phyloP scores from a whole-genome alignment of 2,329 filamentous ascomycete species.

The Aspergillus alliaceus region DNA sequence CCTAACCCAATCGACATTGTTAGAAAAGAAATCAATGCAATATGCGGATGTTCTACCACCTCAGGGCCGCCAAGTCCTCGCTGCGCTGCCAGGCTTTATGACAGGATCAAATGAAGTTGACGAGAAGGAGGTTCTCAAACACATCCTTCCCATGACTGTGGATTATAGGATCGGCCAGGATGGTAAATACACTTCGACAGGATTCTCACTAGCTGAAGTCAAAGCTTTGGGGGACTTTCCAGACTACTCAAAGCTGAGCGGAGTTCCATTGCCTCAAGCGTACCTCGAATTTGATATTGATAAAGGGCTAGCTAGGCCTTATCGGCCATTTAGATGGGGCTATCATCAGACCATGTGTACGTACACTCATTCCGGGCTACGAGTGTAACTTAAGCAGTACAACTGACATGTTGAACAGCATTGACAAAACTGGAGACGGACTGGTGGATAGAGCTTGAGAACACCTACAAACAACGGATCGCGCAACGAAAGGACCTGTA shows the following conservation, averaged over 20 bases:
- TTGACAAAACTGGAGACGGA: slow-evolving; percentile 75
- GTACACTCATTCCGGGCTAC: slow-evolving; percentile 31
- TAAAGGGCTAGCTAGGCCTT: slow-evolving; percentile 70
- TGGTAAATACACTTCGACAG: slow-evolving; percentile 61
- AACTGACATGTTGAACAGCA: slow-evolving; percentile 49
- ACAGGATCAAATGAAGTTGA: slow-evolving; percentile 25
- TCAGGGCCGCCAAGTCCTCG: slow-evolving; percentile 49
- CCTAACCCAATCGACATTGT: slow-evolving; percentile 55
- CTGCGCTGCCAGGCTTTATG: slow-evolving; percentile 23
- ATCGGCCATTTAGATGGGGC: slow-evolving; percentile 77
- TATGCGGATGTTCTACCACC: slow-evolving; percentile 56
- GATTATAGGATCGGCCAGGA: slow-evolving; percentile 39
- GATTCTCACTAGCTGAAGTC: slow-evolving; percentile 70
- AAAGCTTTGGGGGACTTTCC: slow-evolving; percentile 73
- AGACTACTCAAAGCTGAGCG: slow-evolving; percentile 72
- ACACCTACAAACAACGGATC: slow-evolving; percentile 67
- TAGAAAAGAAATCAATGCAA: slow-evolving; percentile 45
- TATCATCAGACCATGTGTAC: slow-evolving; percentile 92
- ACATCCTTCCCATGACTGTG: slow-evolving; percentile 41
- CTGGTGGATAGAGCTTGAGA: slow-evolving; percentile 88
- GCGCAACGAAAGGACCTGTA: slow-evolving; percentile 67
- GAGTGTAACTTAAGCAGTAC: not conserved
- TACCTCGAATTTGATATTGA: slow-evolving; percentile 67
- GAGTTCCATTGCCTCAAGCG: slow-evolving; percentile 67
- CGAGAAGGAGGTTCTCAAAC: slow-evolving; percentile 34